Conservation (phyloP, 768 basidiomycete genomes). For the Suillus luteus region DNA sequence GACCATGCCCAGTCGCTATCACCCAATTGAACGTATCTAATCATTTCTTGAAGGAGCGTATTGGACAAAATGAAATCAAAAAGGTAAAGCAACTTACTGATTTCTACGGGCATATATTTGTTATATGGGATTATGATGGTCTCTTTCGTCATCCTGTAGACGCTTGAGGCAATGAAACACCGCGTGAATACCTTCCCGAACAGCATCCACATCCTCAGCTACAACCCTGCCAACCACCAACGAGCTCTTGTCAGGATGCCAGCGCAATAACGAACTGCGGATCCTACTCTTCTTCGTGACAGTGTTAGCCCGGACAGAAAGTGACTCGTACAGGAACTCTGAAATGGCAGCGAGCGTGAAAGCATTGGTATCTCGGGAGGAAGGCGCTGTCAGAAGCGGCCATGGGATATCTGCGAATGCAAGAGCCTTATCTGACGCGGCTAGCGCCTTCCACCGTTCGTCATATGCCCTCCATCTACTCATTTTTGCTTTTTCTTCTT, state of each 20-base stretch:
- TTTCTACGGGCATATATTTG: not conserved
- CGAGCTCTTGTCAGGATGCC: slow-evolving; percentile 69
- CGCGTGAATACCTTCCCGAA: slow-evolving; percentile 47
- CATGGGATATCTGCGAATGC: slow-evolving; percentile 62
- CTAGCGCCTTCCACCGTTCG: slow-evolving; percentile 47
- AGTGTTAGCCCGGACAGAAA: slow-evolving; percentile 42
- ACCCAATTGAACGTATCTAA: no score
- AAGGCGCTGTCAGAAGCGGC: slow-evolving; percentile 43
- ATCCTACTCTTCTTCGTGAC: slow-evolving; percentile 54
- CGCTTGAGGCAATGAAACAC: slow-evolving; percentile 41
- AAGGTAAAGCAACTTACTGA: no score
- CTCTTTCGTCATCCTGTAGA: slow-evolving; percentile 36
- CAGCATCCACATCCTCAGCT: slow-evolving; percentile 45
- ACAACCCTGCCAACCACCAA: slow-evolving; percentile 43
- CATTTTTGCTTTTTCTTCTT: slow-evolving; percentile 40
- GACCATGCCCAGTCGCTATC: no score
- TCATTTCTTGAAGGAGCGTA: no score
- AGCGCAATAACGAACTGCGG: slow-evolving; percentile 60
- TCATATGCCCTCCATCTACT: slow-evolving; percentile 59
- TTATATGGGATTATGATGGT: not conserved
- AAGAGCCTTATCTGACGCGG: slow-evolving; percentile 31
- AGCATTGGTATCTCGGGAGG: slow-evolving; percentile 27
- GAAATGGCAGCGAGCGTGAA: slow-evolving; percentile 45
- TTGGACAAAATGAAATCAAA: no score
- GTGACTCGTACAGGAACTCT: slow-evolving; percentile 51